Evolutionary conservation across 768 basidiomycete genomes (phyloP), one percentile per base, ranked within the genome.

Genomic region (Mycena floridula): DNA sequence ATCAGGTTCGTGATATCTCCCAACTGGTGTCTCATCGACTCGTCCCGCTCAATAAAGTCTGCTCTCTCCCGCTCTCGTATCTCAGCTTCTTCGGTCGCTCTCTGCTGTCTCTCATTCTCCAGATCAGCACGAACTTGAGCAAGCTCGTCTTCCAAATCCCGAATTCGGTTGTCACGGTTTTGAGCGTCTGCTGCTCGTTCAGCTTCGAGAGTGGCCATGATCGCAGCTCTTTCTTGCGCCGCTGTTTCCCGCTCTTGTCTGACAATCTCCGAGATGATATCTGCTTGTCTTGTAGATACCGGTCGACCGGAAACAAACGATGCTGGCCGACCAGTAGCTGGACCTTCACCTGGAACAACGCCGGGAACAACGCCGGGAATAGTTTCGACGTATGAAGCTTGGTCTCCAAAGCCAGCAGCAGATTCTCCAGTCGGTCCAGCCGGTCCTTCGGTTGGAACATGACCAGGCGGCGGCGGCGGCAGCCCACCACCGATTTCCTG

Each of bases 1-100:
- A 90, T 68, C 43, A 88, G 58, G 49, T 83, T 82, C 1, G 88
- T 82, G 50, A 92, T 76, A 47, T 90, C 87, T 4, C 59, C 64
- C 12, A 92, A 60, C 51, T 89, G 86, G 28, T 59, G 66, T 25
- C 77, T 70, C 35, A 86, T 59, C 7, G 64, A 70, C 12, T 83
- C 79, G 49, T 82, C 77, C 5, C 80, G 74, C 45, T 86, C 84
- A 28, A 66, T 55, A 25, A 69, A 65, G 39, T 82, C 84, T 28
- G 65, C 64, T 18, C 76, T 65, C 49, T 84, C 81, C 24, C 69
- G 69, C 55, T 87, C 83, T 25, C 77, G 68, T 16, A 73, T 69
- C 49, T 84, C 83, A 2, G 79, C 68, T 36, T 82, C 81, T 44
- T 83, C 79, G 1, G 76, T 73, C 13, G 67, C 53, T 11, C 81